Percentiles rank a stretch among this genome's conserved stretches.
phyloP scores from a whole-genome alignment of 768 basidiomycete genomes.

The Chalciporus sphaerocephalus region DNA sequence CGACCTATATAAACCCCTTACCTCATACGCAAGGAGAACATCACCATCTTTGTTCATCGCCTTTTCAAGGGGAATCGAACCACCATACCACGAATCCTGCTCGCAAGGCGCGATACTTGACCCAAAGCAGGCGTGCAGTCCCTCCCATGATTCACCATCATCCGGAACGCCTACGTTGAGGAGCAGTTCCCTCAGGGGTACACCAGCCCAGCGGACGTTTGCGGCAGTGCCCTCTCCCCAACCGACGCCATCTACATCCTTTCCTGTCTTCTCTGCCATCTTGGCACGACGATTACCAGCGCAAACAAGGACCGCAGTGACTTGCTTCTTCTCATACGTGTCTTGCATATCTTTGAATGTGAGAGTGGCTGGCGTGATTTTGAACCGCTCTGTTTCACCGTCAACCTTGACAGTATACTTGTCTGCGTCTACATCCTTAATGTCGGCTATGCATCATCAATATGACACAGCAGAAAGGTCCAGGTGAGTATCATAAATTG shows the following conservation, averaged over 20 bases:
- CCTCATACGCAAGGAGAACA: conserved; percentile 62
- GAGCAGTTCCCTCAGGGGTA: conserved; percentile 54
- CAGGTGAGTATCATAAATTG: conserved; percentile 8
- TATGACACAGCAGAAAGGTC: conserved; percentile 15
- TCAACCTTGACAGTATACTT: conserved; percentile 28
- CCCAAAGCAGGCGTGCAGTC: conserved; percentile 54
- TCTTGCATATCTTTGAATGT: conserved; percentile 20
- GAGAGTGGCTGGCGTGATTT: conserved; percentile 15
- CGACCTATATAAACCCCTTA: conserved; percentile 15
- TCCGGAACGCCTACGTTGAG: conserved; percentile 38
- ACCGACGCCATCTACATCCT: conserved; percentile 48
- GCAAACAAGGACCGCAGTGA: conserved; percentile 58
- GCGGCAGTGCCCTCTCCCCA: conserved; percentile 70
- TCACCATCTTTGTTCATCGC: conserved; percentile 45
- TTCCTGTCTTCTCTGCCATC: conserved; percentile 52
- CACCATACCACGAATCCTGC: conserved; percentile 59
- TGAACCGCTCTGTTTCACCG: conserved; percentile 18
- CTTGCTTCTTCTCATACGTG: conserved; percentile 20
- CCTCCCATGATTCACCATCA: conserved; percentile 14
- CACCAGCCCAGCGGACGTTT: conserved; percentile 66
- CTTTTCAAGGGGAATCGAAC: conserved; percentile 53
- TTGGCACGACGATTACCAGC: conserved; percentile 65
- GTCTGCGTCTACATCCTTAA: conserved; percentile 20
- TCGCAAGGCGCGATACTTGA: conserved; percentile 58
- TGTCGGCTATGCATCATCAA: conserved; percentile 22